Evolutionary conservation across 305 asterid genomes (phyloP), one percentile per base, ranked within the genome.

Genomic region (Fraxinus nigra): DNA sequence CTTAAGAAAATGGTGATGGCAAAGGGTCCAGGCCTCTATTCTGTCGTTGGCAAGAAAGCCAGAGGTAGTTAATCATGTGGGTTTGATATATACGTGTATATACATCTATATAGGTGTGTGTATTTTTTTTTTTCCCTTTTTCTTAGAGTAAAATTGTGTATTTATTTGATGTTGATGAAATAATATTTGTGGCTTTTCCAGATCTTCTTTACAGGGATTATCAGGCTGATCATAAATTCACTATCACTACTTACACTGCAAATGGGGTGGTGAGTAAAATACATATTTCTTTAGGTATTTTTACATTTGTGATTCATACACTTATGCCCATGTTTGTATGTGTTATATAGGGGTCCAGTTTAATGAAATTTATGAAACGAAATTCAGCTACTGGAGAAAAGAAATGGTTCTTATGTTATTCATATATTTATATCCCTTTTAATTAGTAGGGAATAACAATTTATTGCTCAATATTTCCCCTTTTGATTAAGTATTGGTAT

Each of bases 141-240:
- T 0, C 82, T 54, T 73, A 16, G 54, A 7, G 32, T 11, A 28
- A 35, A 63, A 26, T 83, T 16, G 2, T 40, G 76, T 7, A n/a
- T 10, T 61, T 32, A 37, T 59, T 46, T 63, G 77, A 16, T 83
- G 33, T 54, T 9, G 34, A 54, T 59, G 70, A 78, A 26, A 79
- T 34, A 75, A 32, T 32, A 22, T 76, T 33, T 69, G 77, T 72
- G 73, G 72, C 20, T 35, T 33, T 84, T 84, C 35, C 86, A 91
- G 93, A 91, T 89, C 94, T 91, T 88, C 89, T 91, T 13, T 91
- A 86, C 91, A 88, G 40, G 84, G 94, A 91, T 86, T 91, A 89
- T 79, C 90, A 87, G 82, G 84, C 88, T 59, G 94, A 91, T 83
- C 90, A 91, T 81, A 91, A 89, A 87, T 87, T 91, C 82, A 88